phyloP scores from a whole-genome alignment of 176 grass and related monocot genomes.

The Juncus effusus region DNA sequence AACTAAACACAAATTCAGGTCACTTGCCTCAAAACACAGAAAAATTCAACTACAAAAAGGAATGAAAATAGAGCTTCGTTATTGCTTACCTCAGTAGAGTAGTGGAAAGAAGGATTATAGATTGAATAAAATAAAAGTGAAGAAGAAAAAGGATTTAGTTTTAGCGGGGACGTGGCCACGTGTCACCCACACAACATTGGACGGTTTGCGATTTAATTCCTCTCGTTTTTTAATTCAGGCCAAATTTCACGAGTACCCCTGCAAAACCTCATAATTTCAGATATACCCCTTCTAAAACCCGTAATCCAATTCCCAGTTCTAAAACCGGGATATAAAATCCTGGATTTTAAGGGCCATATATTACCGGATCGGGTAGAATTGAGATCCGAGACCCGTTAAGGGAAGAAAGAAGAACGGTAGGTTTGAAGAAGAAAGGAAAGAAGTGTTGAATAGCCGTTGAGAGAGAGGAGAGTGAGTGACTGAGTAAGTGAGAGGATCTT shows the following conservation, averaged over 20 bases:
- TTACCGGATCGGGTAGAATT: too few relatives aligned
- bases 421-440: conserved; percentile 17
- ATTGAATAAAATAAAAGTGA: not conserved
- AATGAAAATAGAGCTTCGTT: not conserved
- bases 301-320: not conserved
- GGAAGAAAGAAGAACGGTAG: conserved; percentile 17
- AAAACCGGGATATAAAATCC: not conserved
- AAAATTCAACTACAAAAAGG: not conserved
- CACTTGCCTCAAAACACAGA: not conserved
- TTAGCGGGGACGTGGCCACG: conserved; percentile 17
- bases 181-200: conserved; percentile 3
- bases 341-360: not conserved
- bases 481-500: not conserved
- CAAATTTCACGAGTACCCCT: not conserved
- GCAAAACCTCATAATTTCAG: too few relatives aligned
- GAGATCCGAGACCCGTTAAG: not conserved
- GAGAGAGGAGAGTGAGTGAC: not conserved
- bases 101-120: not conserved
- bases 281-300: not conserved
- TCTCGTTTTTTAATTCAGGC: not conserved
- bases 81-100: conserved; percentile 9
- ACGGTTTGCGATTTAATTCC: not conserved
- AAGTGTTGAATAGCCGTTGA: conserved; percentile 28
- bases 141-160: not conserved
- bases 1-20: not conserved